Conservation (phyloP, 2,329 filamentous ascomycete genomes). For the Colletotrichum melonis region DNA sequence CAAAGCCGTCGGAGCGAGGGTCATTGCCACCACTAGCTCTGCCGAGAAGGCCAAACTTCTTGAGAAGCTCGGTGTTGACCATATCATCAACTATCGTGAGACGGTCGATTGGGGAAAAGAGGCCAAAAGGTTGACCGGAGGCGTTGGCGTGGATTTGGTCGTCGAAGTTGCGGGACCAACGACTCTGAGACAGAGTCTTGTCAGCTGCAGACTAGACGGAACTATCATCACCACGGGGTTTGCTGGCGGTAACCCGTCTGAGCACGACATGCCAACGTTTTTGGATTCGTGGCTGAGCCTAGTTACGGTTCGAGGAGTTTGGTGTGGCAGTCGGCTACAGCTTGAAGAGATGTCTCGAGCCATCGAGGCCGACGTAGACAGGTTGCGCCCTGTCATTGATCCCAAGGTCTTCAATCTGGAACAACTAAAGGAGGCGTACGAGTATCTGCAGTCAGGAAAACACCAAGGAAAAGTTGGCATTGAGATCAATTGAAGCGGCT, state of each 20-base stretch:
- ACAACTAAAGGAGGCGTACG: slow-evolving; percentile 55
- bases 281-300: slow-evolving; percentile 45
- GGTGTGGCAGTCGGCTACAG: slow-evolving; percentile 57
- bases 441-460: slow-evolving; percentile 47
- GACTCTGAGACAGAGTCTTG: slow-evolving; percentile 52
- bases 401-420: slow-evolving; percentile 56
- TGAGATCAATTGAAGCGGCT: slow-evolving; percentile 53
- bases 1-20: slow-evolving; percentile 51
- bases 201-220: slow-evolving; percentile 53
- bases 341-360: slow-evolving; percentile 61
- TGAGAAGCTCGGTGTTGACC: slow-evolving; percentile 52
- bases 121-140: slow-evolving; percentile 49
- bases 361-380: slow-evolving; percentile 57
- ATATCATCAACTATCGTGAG: slow-evolving; percentile 57
- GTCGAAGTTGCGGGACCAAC: slow-evolving; percentile 55
- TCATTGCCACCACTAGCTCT: slow-evolving; percentile 58
- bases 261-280: slow-evolving; percentile 41
- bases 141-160: slow-evolving; percentile 53
- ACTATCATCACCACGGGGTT: slow-evolving; percentile 51
- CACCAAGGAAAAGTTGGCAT: slow-evolving; percentile 52
- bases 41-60: slow-evolving; percentile 54
- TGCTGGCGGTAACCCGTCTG: slow-evolving; percentile 40
- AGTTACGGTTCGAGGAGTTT: slow-evolving; percentile 58
- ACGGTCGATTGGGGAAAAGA: slow-evolving; percentile 51
- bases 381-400: slow-evolving; percentile 56